Evolutionary conservation across 2,329 filamentous ascomycete species (phyloP).

Genomic region (Didymosphaeria variabile): DNA sequence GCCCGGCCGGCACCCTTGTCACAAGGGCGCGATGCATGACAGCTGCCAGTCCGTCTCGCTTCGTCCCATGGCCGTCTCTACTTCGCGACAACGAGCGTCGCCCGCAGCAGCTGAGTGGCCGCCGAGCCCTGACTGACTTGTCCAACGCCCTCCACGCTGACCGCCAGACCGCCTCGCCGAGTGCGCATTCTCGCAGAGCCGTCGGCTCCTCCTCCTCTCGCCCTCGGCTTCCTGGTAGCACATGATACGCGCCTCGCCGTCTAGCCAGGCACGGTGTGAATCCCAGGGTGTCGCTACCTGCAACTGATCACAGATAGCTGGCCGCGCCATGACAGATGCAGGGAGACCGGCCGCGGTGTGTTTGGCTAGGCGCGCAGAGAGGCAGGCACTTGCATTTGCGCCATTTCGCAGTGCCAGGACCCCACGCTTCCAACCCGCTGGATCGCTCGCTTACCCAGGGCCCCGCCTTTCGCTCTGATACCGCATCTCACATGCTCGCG

Average conservation of each 20-base stretch:
- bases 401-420: slow-evolving; percentile 9
- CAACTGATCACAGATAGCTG: slow-evolving; percentile 2
- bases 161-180: slow-evolving; percentile 9
- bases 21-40: slow-evolving; percentile 19
- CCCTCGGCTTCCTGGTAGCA: not conserved
- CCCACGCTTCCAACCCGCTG: slow-evolving; percentile 3
- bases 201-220: not conserved
- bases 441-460: slow-evolving; percentile 10
- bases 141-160: not conserved
- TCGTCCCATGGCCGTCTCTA: slow-evolving; percentile 1
- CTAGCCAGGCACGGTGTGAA: slow-evolving; percentile 7
- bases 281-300: not conserved
- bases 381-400: slow-evolving; percentile 11
- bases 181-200: slow-evolving; percentile 12
- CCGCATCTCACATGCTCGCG: slow-evolving; percentile 30
- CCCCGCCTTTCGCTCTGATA: slow-evolving; percentile 13
- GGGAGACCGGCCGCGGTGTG: not conserved
- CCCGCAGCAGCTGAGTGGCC: slow-evolving; percentile 1
- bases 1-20: slow-evolving; percentile 10
- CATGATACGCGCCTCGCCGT: slow-evolving; percentile 3
- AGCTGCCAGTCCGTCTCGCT: slow-evolving; percentile 11
- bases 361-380: slow-evolving; percentile 13
- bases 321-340: not conserved
- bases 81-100: not conserved
- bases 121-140: slow-evolving; percentile 1